Evolutionary conservation across 176 grass and related monocot species (phyloP), one percentile per base, ranked within the genome.

Genomic region (Triticum timopheevii): DNA sequence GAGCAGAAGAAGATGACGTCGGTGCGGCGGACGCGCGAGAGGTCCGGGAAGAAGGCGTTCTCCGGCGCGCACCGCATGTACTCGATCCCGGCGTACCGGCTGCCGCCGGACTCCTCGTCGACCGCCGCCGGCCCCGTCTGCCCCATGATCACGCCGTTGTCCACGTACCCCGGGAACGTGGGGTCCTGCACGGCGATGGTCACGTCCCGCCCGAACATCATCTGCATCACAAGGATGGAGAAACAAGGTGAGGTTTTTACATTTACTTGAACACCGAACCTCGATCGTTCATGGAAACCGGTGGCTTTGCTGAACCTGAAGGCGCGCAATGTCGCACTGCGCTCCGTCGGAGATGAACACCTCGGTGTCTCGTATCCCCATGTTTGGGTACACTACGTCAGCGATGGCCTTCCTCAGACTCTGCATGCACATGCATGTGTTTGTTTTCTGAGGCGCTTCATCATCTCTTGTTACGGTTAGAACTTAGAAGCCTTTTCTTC

Each of bases 1-100:
- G 97, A 99, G 92, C 97, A 99, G 75, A 99, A 93, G 90, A 96
- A 99, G 92, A 99, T 94, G 25, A 99, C 79, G 88, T 99, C 97
- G 13, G 94, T 99, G 65, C 88, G 87, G 39, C 82, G 90, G 77
- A 79, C 85, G n/a, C 59, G 13, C 4, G 92, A 86, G n/a, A 98
- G 83, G 81, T 98, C 97, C 4, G 97, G 97, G 86, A 98, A 98
- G 83, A 98, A 98, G 25, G 36, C 10, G 79, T 96, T 99, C 70
- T 94, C 91, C 81, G 94, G 97, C 70, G 83, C 72, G 50, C 97
- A 99, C 10, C 87, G 86, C 89, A 99, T 87, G 92, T 99, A 99
- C 36, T 81, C 65, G 39, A 99, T 91, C 39, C 93, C 83, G 17
- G 86, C 69, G 85, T 96, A 99, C 84, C 73, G 87, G 82, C 56